Base-by-base conservation (phyloP, 306 rosid species). In the Rosa multiflora region DNA sequence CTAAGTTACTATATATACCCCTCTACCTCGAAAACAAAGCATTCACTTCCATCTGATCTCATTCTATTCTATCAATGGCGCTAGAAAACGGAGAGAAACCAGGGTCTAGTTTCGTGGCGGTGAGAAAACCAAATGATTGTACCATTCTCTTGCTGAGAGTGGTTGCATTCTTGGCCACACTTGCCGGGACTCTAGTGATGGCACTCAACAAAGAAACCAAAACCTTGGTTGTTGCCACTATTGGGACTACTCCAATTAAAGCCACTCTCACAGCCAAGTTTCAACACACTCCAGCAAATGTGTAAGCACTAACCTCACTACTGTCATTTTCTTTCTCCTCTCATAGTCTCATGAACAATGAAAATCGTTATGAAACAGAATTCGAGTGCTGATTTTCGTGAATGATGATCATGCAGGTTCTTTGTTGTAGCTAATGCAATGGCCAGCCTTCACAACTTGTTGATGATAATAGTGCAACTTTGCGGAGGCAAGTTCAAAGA, bases 131-230 rank as follows among this genome's bases (percentile, higher is more conserved):
- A 4, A 76, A 78, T 71, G 84, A 80, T 51, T 79, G 89, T 91
- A 79, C 82, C 37, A 73, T 89, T 80, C 62, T 93, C 79, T 72
- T 83, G 62, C 83, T 92, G 10, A 84, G 99, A 72, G 48, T 90
- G 52, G 76, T 85, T 70, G 89, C 96, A 42, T 82, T 90, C 70
- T 53, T 88, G 4, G 98, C 94, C 70, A 95, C 94, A 17, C 86
- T 88, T 44, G 73, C 94, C 6, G 99, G 97, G 52, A 88, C 98
- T 46, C 8, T 93, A 78, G 88, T 93, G 8, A 95, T 95, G 99
- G 94, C 92, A 37, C 61, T 85, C n/a, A 95, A 91, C 70, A 91
- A 89, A 72, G 83, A 95, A 80, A 86, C 89, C 76, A 95, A 89
- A 70, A 82, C 82, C 76, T 70, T 93, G 1, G 80, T 93, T 35